Conservation (phyloP, 768 basidiomycete genomes). For the Leccinum boreale region DNA sequence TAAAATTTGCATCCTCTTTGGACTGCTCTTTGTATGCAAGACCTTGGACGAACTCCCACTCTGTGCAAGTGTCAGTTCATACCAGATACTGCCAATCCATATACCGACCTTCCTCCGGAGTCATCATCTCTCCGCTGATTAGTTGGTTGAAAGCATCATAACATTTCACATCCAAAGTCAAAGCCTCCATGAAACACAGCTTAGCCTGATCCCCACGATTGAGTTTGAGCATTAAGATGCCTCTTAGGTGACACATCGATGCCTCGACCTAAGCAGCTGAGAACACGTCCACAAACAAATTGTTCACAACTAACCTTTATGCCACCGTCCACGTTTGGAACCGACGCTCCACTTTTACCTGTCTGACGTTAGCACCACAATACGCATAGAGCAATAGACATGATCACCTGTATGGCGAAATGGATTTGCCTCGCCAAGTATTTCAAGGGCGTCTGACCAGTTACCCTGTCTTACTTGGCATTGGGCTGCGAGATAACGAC, state of each 20-base stretch:
- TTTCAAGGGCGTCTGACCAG: constrained; percentile 87
- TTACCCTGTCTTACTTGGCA: constrained; percentile 91
- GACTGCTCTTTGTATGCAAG: constrained; percentile 81
- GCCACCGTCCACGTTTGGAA: constrained; percentile 85
- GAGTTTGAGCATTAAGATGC: constrained; percentile 89
- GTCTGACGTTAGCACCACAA: constrained; percentile 8
- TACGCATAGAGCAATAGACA: background rate
- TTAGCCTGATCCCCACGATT: constrained; percentile 91
- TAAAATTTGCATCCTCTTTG: constrained; percentile 86
- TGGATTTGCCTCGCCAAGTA: constrained; percentile 91
- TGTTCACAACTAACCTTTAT: constrained; percentile 66
- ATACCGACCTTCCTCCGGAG: constrained; percentile 84
- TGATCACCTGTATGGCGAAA: constrained; percentile 66
- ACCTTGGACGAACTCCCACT: constrained; percentile 93
- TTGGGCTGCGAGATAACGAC: constrained; percentile 94
- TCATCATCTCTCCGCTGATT: constrained; percentile 93
- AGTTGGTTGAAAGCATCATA: constrained; percentile 94
- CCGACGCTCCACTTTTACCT: constrained; percentile 65
- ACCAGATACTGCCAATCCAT: background rate
- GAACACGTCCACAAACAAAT: background rate
- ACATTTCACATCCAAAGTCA: constrained; percentile 93
- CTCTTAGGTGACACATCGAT: constrained; percentile 94
- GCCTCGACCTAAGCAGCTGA: constrained; percentile 75
- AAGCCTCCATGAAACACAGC: constrained; percentile 92
- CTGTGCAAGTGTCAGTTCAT: constrained; percentile 39